Conservation (phyloP, 495 filamentous ascomycete genomes). For the Podospora comata region DNA sequence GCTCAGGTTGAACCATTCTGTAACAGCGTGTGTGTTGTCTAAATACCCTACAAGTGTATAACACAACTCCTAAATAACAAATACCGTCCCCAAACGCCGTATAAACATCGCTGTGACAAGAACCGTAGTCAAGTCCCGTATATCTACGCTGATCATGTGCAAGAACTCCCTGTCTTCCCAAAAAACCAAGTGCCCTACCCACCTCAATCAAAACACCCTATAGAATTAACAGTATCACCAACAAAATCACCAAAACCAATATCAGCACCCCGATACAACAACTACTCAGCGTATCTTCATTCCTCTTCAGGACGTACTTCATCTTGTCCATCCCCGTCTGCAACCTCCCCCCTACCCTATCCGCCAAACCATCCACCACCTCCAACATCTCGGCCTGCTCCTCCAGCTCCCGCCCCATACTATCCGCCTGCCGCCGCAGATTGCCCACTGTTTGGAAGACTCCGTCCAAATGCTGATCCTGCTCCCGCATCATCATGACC, state of each 20-base stretch:
- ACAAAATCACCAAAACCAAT: conserved; percentile 75
- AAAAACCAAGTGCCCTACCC: background rate
- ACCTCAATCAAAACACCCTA: conserved; percentile 22
- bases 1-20: background rate
- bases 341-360: conserved; percentile 82
- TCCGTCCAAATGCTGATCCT: conserved; percentile 87
- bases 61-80: background rate
- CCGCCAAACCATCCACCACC: conserved; percentile 74
- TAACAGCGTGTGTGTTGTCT: background rate
- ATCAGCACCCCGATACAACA: conserved; percentile 90
- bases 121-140: background rate
- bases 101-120: background rate
- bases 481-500: conserved; percentile 86
- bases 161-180: background rate
- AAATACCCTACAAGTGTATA: background rate
- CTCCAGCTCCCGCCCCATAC: conserved; percentile 93
- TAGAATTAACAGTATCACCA: conserved; percentile 64
- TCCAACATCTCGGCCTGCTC: conserved; percentile 83
- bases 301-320: conserved; percentile 77
- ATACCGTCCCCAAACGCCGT: conserved; percentile 3
- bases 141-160: conserved; percentile 16
- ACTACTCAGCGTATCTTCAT: conserved; percentile 86
- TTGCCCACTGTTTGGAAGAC: conserved; percentile 92
- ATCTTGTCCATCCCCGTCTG: conserved; percentile 83
- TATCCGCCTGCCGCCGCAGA: conserved; percentile 80